Evolutionary conservation across 164 flowering plant genomes (phyloP).

Genomic region (Kingdonia uniflora): DNA sequence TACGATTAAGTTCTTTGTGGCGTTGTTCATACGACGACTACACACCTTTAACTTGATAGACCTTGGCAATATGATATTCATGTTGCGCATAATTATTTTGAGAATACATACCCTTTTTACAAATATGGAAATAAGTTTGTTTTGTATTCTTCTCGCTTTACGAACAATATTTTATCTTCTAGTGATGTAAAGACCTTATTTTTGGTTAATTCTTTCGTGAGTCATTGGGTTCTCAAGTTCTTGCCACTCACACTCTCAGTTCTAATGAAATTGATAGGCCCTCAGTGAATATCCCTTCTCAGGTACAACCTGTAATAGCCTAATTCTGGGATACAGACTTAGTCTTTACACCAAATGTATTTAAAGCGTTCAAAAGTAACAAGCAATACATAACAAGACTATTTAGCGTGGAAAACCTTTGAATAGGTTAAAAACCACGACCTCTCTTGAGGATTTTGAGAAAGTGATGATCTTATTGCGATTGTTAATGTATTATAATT

Average conservation of each 20-base stretch:
- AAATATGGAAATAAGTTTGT: neutral
- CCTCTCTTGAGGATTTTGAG: no score
- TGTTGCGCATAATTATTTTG: neutral
- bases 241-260: neutral
- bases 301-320: neutral
- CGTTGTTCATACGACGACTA: neutral
- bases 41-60: neutral
- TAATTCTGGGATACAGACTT: no score
- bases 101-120: neutral
- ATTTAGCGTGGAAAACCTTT: no score
- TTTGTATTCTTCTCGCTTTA: neutral
- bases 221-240: neutral
- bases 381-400: no score
- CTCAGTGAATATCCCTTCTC: neutral
- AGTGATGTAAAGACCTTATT: neutral
- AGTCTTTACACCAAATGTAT: no score
- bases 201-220: neutral
- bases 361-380: no score
- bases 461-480: no score
- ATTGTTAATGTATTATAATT: no score
- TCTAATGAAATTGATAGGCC: neutral
- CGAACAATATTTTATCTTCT: neutral
- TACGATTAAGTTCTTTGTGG: neutral
- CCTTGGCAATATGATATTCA: conserved; percentile 2
- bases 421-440: no score